Evolutionary conservation across 1,284 basidiomycete species (phyloP).

Genomic region (Lentinula novae-zelandiae): DNA sequence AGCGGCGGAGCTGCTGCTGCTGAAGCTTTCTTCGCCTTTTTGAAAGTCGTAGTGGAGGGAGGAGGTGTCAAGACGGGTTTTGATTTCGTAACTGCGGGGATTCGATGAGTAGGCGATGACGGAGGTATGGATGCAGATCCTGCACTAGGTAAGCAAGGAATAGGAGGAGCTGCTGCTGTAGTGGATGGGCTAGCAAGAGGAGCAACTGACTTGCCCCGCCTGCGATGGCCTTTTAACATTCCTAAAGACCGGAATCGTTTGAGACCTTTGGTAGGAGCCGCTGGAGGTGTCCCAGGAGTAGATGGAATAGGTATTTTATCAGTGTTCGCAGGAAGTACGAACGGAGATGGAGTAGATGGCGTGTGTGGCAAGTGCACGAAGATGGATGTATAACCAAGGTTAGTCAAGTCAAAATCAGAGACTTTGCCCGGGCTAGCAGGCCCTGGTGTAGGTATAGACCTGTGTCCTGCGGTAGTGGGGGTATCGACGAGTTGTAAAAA

Average conservation of each 20-base stretch:
- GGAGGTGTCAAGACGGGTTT: conserved; percentile 7
- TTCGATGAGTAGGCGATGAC: background rate
- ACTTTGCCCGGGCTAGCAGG: conserved; percentile 28
- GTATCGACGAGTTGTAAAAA: conserved; percentile 41
- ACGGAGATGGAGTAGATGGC: conserved; percentile 34
- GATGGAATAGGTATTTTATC: conserved; percentile 6
- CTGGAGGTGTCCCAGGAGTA: conserved; percentile 15
- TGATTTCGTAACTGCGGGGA: background rate
- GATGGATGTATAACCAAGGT: conserved; percentile 61
- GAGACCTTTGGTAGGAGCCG: conserved; percentile 17
- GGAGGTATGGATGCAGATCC: background rate
- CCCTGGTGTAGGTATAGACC: conserved; percentile 24
- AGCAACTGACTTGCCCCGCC: conserved; percentile 28
- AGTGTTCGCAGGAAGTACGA: conserved; percentile 16
- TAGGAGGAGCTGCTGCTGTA: conserved; percentile 19
- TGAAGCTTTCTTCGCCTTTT: conserved; percentile 42
- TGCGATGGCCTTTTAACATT: conserved; percentile 30
- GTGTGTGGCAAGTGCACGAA: conserved; percentile 58
- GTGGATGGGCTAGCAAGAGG: conserved; percentile 14
- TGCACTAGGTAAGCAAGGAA: conserved; percentile 18
- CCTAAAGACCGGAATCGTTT: conserved; percentile 45
- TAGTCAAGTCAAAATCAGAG: conserved; percentile 48
- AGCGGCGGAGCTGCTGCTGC: conserved; percentile 23
- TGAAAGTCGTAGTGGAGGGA: conserved; percentile 26
- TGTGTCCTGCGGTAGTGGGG: conserved; percentile 29